These are phyloP conservation scores for Lentinula sp. DNA, from an alignment of 768 basidiomycete genomes.

Conservation along the genomic window DNA sequence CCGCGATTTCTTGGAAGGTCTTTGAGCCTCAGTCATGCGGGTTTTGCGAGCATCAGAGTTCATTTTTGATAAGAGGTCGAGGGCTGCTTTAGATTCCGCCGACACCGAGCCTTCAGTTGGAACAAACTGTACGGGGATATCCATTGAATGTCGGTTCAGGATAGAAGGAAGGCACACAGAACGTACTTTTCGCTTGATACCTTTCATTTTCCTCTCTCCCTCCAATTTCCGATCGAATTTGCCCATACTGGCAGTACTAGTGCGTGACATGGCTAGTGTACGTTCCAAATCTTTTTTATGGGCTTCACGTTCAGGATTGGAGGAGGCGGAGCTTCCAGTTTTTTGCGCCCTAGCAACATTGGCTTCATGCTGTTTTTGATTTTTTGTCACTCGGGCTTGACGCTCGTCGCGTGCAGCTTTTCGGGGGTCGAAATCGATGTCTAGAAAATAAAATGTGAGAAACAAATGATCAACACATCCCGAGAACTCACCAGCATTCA, in stretches of 20 bases:
- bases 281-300: slow-evolving; percentile 74
- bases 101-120: slow-evolving; percentile 63
- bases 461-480: not conserved
- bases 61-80: slow-evolving; percentile 73
- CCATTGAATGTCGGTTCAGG: not conserved
- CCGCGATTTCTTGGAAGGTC: not conserved
- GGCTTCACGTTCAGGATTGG: slow-evolving; percentile 27
- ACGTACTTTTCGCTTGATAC: slow-evolving; percentile 85
- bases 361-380: slow-evolving; percentile 66
- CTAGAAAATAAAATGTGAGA: slow-evolving; percentile 30
- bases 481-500: slow-evolving; percentile 65
- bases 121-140: slow-evolving; percentile 57
- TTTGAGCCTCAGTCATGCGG: slow-evolving; percentile 20
- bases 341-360: slow-evolving; percentile 58
- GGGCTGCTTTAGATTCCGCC: slow-evolving; percentile 65
- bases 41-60: slow-evolving; percentile 68
- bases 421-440: slow-evolving; percentile 74
- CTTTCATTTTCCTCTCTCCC: slow-evolving; percentile 84
- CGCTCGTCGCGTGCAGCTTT: slow-evolving; percentile 73
- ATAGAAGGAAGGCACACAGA: not conserved
- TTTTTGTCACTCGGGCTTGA: slow-evolving; percentile 79
- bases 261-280: slow-evolving; percentile 68
- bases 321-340: not conserved
- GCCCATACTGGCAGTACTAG: slow-evolving; percentile 94
- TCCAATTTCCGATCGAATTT: slow-evolving; percentile 87